These are phyloP conservation scores for Zymoseptoria brevis DNA, from an alignment of 2,329 filamentous ascomycete genomes.

Conservation along the genomic window DNA sequence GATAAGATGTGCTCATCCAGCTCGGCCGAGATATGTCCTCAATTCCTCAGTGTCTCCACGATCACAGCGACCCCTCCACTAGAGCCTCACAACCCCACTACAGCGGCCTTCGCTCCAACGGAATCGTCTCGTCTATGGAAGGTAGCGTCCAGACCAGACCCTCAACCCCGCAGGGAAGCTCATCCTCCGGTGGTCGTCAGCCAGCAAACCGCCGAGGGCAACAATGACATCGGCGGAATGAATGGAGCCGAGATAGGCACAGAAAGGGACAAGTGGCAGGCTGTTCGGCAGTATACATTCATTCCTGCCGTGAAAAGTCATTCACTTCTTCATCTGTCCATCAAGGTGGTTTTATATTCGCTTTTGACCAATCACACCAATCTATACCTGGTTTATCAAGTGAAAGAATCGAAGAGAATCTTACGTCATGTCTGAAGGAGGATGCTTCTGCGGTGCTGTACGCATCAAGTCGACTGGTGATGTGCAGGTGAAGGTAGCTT, in stretches of 20 bases:
- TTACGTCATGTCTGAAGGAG: conserved; percentile 33
- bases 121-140: not conserved
- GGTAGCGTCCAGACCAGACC: not conserved
- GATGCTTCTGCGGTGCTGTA: conserved; percentile 46
- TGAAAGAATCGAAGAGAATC: conserved; percentile 2
- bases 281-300: not conserved
- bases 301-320: not conserved
- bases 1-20: too few relatives aligned
- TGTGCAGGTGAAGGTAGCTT: conserved; percentile 36
- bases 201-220: too few relatives aligned
- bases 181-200: not conserved
- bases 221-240: not conserved
- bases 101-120: not conserved
- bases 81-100: not conserved
- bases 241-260: not conserved
- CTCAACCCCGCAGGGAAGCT: not conserved
- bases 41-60: not conserved
- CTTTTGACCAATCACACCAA: not conserved
- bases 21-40: not conserved
- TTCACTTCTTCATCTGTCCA: conserved; percentile 2
- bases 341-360: conserved; percentile 11
- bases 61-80: not conserved
- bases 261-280: not conserved
- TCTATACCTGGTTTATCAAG: not conserved
- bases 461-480: conserved; percentile 43